Percentiles rank a stretch among this genome's conserved stretches.
phyloP scores from a whole-genome alignment of 2,329 filamentous ascomycete genomes.

The Magnaporthiopsis incrustans region DNA sequence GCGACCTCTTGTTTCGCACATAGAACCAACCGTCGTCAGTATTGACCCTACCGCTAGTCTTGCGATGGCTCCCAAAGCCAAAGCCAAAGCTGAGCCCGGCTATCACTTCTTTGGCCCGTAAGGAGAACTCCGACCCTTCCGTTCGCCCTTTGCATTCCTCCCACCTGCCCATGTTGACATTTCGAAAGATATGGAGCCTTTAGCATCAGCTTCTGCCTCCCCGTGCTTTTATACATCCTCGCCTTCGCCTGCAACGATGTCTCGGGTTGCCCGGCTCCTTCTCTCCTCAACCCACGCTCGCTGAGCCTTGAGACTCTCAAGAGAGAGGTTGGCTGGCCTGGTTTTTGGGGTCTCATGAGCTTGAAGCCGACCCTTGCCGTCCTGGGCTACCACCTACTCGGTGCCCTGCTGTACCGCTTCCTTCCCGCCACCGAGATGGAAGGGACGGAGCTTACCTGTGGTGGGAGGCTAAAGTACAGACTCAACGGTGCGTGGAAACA shows the following conservation, averaged over 20 bases:
- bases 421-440: conserved; percentile 67
- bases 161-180: no score
- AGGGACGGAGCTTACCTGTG: conserved; percentile 61
- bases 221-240: conserved; percentile 69
- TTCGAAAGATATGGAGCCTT: conserved; percentile 61
- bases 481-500: conserved; percentile 44
- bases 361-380: conserved; percentile 58
- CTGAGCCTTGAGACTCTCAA: conserved; percentile 67
- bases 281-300: conserved; percentile 63
- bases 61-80: no score
- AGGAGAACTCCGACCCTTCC: no score
- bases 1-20: no score
- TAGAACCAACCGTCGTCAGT: no score
- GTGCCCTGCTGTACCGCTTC: conserved; percentile 63
- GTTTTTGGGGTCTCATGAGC: background rate
- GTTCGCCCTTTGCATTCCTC: no score
- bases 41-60: no score
- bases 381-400: conserved; percentile 70
- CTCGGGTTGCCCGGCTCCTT: conserved; percentile 82
- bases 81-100: no score
- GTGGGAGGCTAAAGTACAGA: conserved; percentile 72
- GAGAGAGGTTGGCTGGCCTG: conserved; percentile 73
- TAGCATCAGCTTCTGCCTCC: conserved; percentile 71
- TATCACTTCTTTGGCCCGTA: no score
- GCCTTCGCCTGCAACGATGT: conserved; percentile 88